These are phyloP conservation scores for Globisporangium alternatum DNA, from an alignment of 352 stramenopile genomes.

Conservation along the genomic window DNA sequence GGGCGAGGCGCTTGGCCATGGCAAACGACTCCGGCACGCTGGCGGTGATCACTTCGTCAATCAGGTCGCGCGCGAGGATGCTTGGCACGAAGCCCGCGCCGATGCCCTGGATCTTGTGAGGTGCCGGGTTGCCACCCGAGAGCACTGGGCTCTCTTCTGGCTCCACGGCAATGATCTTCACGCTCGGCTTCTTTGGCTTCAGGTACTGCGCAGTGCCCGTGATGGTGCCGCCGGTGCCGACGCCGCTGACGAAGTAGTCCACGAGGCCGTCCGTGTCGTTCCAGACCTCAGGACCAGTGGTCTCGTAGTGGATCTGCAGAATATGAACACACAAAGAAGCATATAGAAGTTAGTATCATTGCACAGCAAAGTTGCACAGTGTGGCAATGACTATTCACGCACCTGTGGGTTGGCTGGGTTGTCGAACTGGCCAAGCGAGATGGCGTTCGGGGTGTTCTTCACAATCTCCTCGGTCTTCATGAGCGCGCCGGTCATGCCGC, in stretches of 20 bases:
- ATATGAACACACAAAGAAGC: neutral
- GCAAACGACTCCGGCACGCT: conserved; percentile 80
- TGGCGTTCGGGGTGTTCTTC: conserved; percentile 66
- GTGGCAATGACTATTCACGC: neutral
- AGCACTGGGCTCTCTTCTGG: conserved; percentile 82
- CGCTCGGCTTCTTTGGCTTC: conserved; percentile 80
- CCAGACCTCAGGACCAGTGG: conserved; percentile 87
- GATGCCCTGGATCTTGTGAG: conserved; percentile 88
- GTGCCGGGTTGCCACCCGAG: conserved; percentile 71
- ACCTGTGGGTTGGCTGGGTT: conserved; percentile 95
- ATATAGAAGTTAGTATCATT: neutral
- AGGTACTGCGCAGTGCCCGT: conserved; percentile 84
- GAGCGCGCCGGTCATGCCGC: conserved; percentile 76
- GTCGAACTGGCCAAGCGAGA: conserved; percentile 94
- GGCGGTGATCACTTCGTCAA: conserved; percentile 88
- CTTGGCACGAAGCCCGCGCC: conserved; percentile 79
- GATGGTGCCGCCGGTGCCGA: conserved; percentile 86
- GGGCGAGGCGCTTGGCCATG: conserved; percentile 83
- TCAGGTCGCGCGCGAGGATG: conserved; percentile 76
- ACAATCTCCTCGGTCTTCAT: conserved; percentile 80
- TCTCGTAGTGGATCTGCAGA: conserved; percentile 80
- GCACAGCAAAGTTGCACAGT: neutral
- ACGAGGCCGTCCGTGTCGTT: conserved; percentile 83
- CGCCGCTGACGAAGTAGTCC: conserved; percentile 87
- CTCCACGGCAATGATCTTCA: conserved; percentile 85